Evolutionary conservation across 768 basidiomycete genomes (phyloP), one percentile per base, ranked within the genome.

Genomic region (Lepiota brunneoincarnata): DNA sequence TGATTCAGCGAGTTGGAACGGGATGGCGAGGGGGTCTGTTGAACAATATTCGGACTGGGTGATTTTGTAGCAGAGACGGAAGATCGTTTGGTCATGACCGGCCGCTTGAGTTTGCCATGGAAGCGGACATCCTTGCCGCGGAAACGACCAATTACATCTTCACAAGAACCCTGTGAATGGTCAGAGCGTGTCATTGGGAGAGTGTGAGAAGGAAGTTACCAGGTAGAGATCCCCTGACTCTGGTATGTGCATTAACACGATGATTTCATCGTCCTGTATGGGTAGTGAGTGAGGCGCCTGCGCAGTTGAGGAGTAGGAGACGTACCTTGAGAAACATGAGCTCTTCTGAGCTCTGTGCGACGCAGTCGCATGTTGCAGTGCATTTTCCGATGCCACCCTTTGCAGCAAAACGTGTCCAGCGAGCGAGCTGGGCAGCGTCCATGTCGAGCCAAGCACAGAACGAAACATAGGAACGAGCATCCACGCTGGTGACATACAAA

Each of bases 311-410:
- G 47, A 43, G 28, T 6, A 50, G 24, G n/a, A 20, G 24, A 72
- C 79, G 44, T 51, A 84, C 90, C 79, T 88, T 85, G 45, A 93
- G 68, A 66, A 94, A 93, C 91, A 94, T 94, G 41, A 94, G 75
- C 67, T 93, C 91, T 20, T 85, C 85, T 10, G 79, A 66, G 36
- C 77, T 75, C 65, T 90, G 82, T 1, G 89, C 89, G 17, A 89
- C 80, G 61, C 88, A 91, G 66, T 94, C 91, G 49, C 78, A 75
- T 21, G 77, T 53, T 3, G 91, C 91, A 1, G 81, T 83, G 58
- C 90, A 91, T 60, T 76, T 86, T 4, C 91, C 91, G 49, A 93
- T 91, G 12, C 91, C 91, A 0, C 91, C 91, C 63, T 91, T 93
- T 4, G 75, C 81, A 0, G 91, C 91, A 65, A 93, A 93, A 37